These are phyloP conservation scores for Zostera marina DNA, from an alignment of 116 monocot species.

Conservation along the genomic window DNA sequence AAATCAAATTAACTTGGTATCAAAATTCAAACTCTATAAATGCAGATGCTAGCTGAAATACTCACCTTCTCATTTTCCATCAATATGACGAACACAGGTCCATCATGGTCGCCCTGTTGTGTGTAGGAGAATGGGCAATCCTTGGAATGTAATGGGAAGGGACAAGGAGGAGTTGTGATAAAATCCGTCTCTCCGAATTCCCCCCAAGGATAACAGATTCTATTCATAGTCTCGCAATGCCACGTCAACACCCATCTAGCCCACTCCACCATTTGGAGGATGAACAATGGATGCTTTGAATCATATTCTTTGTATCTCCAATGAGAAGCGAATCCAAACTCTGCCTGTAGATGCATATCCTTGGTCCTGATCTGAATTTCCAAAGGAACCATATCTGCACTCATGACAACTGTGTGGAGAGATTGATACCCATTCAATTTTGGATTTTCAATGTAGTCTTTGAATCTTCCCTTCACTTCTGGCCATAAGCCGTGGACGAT, in stretches of 20 bases:
- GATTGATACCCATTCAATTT: slow-evolving; percentile 89
- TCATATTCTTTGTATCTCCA: slow-evolving; percentile 96
- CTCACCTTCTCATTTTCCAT: slow-evolving; percentile 91
- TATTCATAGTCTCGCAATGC: slow-evolving; percentile 61
- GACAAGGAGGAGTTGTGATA: slow-evolving; percentile 33
- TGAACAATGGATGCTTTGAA: slow-evolving; percentile 46
- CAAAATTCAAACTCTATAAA: too few species aligned
- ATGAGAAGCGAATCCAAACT: slow-evolving; percentile 89
- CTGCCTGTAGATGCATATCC: slow-evolving; percentile 90
- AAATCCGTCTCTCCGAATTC: slow-evolving; percentile 10
- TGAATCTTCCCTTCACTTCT: slow-evolving; percentile 45
- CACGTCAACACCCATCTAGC: slow-evolving; percentile 72
- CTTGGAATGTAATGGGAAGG: slow-evolving; percentile 53
- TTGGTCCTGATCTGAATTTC: slow-evolving; percentile 91
- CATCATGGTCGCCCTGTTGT: slow-evolving; percentile 24
- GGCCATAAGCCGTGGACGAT: slow-evolving; percentile 70
- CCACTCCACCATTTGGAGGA: slow-evolving; percentile 95
- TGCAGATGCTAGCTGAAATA: background rate
- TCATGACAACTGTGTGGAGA: slow-evolving; percentile 74
- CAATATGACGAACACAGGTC: slow-evolving; percentile 64
- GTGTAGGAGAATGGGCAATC: slow-evolving; percentile 57
- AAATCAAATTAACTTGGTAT: background rate
- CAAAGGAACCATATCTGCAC: slow-evolving; percentile 41
- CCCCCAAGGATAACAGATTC: slow-evolving; percentile 11
- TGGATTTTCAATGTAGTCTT: slow-evolving; percentile 69